These are phyloP conservation scores for Phoenix dactylifera DNA, from an alignment of 176 grass and related monocot genomes.

Conservation along the genomic window DNA sequence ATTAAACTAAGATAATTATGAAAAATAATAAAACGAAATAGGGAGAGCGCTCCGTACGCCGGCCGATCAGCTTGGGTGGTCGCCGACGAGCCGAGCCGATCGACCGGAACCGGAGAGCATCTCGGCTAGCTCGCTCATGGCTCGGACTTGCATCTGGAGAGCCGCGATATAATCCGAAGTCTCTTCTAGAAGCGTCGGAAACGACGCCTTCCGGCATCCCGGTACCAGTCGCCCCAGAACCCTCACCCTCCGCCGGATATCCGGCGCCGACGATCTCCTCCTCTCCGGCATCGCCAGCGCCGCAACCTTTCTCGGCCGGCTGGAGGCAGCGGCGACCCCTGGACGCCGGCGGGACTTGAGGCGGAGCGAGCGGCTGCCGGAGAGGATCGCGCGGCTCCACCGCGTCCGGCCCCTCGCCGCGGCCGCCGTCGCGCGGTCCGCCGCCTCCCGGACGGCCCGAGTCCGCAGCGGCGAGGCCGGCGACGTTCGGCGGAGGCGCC, in stretches of 20 bases:
- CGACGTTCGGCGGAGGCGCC: conserved; percentile 34
- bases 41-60: no score
- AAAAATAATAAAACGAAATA: no score
- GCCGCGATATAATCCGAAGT: conserved; percentile 73
- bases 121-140: conserved; percentile 67
- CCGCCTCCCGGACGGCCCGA: conserved; percentile 51
- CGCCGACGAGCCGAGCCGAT: not conserved
- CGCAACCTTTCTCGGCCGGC: not conserved
- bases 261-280: conserved; percentile 24
- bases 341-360: conserved; percentile 26
- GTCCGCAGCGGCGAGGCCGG: not conserved
- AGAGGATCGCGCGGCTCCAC: conserved; percentile 87
- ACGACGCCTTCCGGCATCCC: conserved; percentile 61
- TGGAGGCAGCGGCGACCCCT: conserved; percentile 1
- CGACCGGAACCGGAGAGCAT: conserved; percentile 39
- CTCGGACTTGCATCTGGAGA: conserved; percentile 90
- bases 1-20: no score
- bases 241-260: conserved; percentile 31
- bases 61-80: conserved; percentile 1
- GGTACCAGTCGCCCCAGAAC: conserved; percentile 69
- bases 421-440: conserved; percentile 57
- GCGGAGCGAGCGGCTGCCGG: conserved; percentile 19
- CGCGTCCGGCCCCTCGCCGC: conserved; percentile 51
- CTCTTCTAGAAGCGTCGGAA: conserved; percentile 59
- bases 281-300: not conserved